Percentiles rank a stretch among this genome's conserved stretches.
Conservation (phyloP, 1,284 basidiomycete species). For the Leccinum subrobustum region DNA sequence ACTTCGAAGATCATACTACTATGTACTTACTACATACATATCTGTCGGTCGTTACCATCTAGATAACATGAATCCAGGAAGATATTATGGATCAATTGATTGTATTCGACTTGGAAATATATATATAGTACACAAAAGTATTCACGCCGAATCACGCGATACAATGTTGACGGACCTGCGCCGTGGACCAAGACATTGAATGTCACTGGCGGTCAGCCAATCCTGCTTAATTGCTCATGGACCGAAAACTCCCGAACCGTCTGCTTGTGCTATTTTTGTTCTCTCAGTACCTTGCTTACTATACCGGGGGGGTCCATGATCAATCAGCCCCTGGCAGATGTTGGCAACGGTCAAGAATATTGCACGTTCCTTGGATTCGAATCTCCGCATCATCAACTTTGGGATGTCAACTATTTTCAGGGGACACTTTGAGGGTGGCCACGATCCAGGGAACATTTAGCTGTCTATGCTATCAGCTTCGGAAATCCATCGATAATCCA, state of each 20-base stretch:
- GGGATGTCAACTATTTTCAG: neutral
- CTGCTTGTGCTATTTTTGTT: neutral
- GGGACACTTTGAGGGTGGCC: neutral
- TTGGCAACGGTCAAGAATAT: neutral
- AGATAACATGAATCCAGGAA: neutral
- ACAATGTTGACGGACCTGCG: neutral
- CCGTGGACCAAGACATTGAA: neutral
- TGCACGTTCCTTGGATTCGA: neutral
- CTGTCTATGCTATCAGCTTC: neutral
- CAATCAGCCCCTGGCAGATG: neutral
- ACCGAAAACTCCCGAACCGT: neutral
- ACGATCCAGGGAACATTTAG: neutral
- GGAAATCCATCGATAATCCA: neutral
- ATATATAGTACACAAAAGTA: neutral
- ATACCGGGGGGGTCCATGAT: neutral
- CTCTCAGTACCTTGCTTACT: neutral
- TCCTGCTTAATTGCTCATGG: neutral
- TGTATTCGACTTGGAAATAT: neutral
- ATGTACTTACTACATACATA: neutral
- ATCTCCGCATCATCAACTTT: neutral
- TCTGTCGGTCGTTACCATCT: neutral
- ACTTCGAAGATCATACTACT: neutral
- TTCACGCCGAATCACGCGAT: neutral
- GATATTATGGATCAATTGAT: neutral
- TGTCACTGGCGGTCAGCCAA: neutral